These are phyloP conservation scores for Coemansia sp. DNA, from an alignment of 192 early-diverging fungal genomes.

Conservation along the genomic window DNA sequence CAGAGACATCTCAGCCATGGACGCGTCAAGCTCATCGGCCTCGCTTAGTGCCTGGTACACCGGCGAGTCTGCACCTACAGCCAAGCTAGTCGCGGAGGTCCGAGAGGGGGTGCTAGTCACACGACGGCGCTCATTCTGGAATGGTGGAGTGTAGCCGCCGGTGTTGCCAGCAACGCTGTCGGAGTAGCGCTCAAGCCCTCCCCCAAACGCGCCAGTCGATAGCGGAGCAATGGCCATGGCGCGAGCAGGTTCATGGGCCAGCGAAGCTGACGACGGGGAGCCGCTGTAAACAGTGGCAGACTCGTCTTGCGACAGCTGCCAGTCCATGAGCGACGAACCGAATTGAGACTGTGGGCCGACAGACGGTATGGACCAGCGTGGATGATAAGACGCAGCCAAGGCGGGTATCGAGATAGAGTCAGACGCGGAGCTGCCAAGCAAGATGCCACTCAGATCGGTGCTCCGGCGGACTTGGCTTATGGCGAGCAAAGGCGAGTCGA, in stretches of 20 bases:
- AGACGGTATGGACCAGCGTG: constrained; percentile 3
- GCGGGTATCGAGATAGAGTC: neutral
- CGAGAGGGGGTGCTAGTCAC: constrained; percentile 1
- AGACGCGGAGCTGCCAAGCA: neutral
- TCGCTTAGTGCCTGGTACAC: neutral
- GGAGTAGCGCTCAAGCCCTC: neutral
- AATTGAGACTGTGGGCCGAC: constrained; percentile 10
- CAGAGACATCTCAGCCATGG: constrained; percentile 2
- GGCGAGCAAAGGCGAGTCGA: neutral
- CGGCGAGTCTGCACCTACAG: neutral
- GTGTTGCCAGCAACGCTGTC: neutral
- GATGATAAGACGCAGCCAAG: neutral
- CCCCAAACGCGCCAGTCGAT: neutral
- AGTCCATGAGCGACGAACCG: constrained; percentile 36
- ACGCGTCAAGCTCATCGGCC: neutral
- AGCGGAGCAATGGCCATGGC: constrained; percentile 1
- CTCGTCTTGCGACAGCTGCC: constrained; percentile 34
- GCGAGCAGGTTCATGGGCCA: neutral
- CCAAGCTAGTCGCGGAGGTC: neutral
- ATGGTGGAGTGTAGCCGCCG: neutral
- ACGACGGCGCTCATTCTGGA: neutral
- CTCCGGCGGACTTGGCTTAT: neutral
- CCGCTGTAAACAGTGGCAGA: constrained; percentile 14
- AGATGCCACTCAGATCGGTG: neutral
- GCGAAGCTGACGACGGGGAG: constrained; percentile 10